Evolutionary conservation across 2,329 filamentous ascomycete genomes (phyloP), one percentile per base, ranked within the genome.

Genomic region (Aspergillus sp.): DNA sequence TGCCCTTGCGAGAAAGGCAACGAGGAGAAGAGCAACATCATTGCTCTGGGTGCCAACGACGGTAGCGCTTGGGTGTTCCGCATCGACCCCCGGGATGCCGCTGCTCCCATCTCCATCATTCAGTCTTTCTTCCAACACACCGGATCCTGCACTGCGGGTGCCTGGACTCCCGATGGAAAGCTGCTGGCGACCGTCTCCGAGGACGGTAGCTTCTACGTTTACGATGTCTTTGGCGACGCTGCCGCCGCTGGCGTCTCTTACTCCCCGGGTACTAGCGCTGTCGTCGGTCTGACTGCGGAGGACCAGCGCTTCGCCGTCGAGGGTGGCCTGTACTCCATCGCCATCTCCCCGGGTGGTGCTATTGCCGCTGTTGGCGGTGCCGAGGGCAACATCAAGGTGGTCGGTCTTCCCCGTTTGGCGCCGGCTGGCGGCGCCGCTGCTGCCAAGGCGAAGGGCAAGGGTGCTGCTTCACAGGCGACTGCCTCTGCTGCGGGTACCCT

Each of bases 21-120:
- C 4, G 75, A 78, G 38, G 79, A 82, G 5, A 87, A 91, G 73
- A 86, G 89, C 62, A 96, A 97, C 78, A 88, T 91, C 8, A 74
- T 99, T 63, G 95, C 95, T 0, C 80, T 99, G 7, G 95, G 95
- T 59, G 92, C 92, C 36, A 90, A 85, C 38, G 93, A 99, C 74
- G 95, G 95, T 58, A 93, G 89, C 55, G 92, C 97, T 45, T 99
- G 95, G 95, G 90, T 99, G 9, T 97, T 97, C 80, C 89, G 88
- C n/a, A 84, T 98, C 70, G 89, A 93, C 75, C 80, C 85, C 30
- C 81, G 82, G 57, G 87, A 91, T 36, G 78, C 81, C 38, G 77
- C 81, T 13, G 80, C 79, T 32, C 83, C 91, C 7, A 82, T 98
- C 56, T 88, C 89, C 69, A 95, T 98, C 72, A 84, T 96, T 5